phyloP scores from a whole-genome alignment of 2,329 filamentous ascomycete genomes.

The Sarocladiaceae sp. region DNA sequence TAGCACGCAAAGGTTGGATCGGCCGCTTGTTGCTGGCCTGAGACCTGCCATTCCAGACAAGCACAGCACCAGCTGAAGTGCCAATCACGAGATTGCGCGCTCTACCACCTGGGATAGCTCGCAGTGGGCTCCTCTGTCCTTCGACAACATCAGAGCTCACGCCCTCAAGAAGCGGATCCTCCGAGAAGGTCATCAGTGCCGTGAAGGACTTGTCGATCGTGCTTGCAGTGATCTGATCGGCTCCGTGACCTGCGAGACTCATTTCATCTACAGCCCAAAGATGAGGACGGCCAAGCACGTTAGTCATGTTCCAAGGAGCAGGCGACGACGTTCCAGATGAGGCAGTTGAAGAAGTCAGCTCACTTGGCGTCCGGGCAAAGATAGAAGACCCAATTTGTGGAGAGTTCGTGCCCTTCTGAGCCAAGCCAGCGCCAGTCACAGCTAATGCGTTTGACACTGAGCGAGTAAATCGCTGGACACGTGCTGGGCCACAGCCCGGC shows the following conservation, averaged over 20 bases:
- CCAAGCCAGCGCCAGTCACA: background rate
- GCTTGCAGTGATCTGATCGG: constrained; percentile 59
- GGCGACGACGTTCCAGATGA: constrained; percentile 3
- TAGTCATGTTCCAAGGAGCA: constrained; percentile 11
- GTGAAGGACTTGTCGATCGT: constrained; percentile 70
- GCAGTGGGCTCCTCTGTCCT: background rate
- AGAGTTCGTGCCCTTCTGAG: background rate
- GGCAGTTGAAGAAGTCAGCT: background rate
- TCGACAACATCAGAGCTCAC: background rate
- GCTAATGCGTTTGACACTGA: background rate
- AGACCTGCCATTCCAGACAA: constrained; percentile 81
- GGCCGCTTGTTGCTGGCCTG: constrained; percentile 29
- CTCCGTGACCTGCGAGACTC: constrained; percentile 50
- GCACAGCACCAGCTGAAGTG: constrained; percentile 67
- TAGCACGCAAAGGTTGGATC: constrained; percentile 67
- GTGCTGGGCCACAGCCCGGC: constrained; percentile 46
- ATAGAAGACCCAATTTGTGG: constrained; percentile 19
- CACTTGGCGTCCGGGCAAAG: constrained; percentile 19
- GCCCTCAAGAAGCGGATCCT: constrained; percentile 60
- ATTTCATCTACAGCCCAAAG: constrained; percentile 25
- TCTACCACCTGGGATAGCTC: constrained; percentile 76
- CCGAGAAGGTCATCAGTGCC: constrained; percentile 62
- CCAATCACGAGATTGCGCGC: constrained; percentile 76
- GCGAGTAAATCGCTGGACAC: constrained; percentile 39
- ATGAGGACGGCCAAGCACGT: constrained; percentile 17